Conservation (phyloP, 345 rosid genomes). For the Hibiscus tridactylites region DNA sequence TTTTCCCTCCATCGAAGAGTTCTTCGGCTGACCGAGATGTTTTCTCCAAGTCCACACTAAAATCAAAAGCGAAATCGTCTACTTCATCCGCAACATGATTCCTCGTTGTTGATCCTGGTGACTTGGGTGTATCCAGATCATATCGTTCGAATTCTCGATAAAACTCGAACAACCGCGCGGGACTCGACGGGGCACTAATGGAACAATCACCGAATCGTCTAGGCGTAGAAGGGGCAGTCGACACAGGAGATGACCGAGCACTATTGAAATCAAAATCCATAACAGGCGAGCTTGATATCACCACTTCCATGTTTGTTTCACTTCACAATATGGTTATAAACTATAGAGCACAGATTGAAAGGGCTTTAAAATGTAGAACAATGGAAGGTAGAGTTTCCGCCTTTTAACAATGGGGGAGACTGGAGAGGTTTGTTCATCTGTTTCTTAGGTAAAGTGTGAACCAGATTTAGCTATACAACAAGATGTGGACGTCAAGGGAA, state of each 20-base stretch:
- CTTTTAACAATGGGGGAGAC: conserved; percentile 5
- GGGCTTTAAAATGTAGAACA: background rate
- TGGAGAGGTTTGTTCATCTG: background rate
- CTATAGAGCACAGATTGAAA: conserved; percentile 3
- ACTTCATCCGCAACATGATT: background rate
- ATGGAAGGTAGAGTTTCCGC: conserved; percentile 21
- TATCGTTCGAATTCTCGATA: too few species aligned
- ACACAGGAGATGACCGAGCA: conserved; percentile 25
- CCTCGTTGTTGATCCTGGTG: conserved; percentile 4
- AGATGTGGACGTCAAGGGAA: background rate
- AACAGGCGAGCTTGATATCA: conserved; percentile 24
- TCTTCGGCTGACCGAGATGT: conserved; percentile 54
- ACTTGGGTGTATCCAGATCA: conserved; percentile 29
- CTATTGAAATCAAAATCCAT: conserved; percentile 54
- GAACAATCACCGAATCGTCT: conserved; percentile 43
- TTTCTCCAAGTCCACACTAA: conserved; percentile 24
- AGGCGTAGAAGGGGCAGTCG: conserved; percentile 67
- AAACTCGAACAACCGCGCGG: conserved; percentile 35
- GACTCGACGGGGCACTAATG: conserved; percentile 79
- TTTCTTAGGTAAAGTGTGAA: background rate
- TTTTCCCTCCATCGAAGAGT: conserved; percentile 69
- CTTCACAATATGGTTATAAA: background rate
- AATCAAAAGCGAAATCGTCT: conserved; percentile 52
- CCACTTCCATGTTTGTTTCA: conserved; percentile 33
- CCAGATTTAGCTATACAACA: background rate